Evolutionary conservation across 169 alveolate species (phyloP), one percentile per base, ranked within the genome.

Genomic region (Plasmodium knowlesi): DNA sequence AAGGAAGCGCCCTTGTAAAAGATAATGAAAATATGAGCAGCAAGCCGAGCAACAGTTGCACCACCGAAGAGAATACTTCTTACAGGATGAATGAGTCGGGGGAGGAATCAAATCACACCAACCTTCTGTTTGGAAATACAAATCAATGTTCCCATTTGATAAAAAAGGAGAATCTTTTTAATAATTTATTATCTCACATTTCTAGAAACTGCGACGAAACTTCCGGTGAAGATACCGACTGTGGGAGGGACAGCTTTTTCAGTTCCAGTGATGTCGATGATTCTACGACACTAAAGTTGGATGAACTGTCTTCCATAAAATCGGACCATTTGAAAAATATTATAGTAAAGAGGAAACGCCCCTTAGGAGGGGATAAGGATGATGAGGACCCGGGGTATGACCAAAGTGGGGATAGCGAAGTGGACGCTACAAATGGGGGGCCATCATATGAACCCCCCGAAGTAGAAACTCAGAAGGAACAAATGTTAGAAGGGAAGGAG

Each of bases 171-270:
- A 9, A 12, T 61, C 41, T 61, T 46, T 54, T 89, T 10, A 79
- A 79, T 78, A 61, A 78, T 78, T 19, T 89, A 22, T 89, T 89
- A 43, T 39, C 46, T 34, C 57, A 79, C 4, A 25, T 89, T 89
- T 78, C 89, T 22, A 39, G 30, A 14, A 28, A 57, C 50, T 54
- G 54, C 34, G 46, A 41, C 28, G 94, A 89, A 78, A 79, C 83
- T 25, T 89, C 94, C 12, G 89, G 79, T 14, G 94, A 79, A 37
- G 89, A 89, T 22, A 67, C 83, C 8, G 94, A 89, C 34, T 79
- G 94, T 67, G 88, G 84, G 32, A 80, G 46, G 25, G 94, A 89
- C 72, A 89, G 94, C 50, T 89, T 89, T 71, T 89, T 89, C 82
- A 89, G 94, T 37, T 39, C 39, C 73, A 89, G 94, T 89, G 94